These are phyloP conservation scores for Aspergillus affinis DNA, from an alignment of 495 filamentous ascomycete genomes.

Conservation along the genomic window DNA sequence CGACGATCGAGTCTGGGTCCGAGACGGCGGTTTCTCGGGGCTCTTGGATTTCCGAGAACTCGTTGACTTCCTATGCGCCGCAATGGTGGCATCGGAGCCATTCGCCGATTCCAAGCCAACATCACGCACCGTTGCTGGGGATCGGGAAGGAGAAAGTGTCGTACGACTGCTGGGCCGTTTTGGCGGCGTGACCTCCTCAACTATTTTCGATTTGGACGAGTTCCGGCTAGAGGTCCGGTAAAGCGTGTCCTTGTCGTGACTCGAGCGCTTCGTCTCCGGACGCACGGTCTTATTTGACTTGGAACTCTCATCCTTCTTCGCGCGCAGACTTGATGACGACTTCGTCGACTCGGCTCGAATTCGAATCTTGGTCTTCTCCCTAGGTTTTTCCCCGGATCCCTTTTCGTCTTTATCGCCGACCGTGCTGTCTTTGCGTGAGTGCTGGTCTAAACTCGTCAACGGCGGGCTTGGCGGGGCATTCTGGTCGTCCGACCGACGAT, in stretches of 20 bases:
- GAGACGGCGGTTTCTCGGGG: slow-evolving; percentile 42
- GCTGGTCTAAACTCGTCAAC: slow-evolving; percentile 54
- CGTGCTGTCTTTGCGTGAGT: slow-evolving; percentile 47
- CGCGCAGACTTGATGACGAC: slow-evolving; percentile 44
- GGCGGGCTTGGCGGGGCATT: slow-evolving; percentile 63
- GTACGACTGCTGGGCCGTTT: slow-evolving; percentile 38
- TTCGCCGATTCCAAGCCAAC: slow-evolving; percentile 43
- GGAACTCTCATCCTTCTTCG: slow-evolving; percentile 37
- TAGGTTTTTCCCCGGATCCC: slow-evolving; percentile 35
- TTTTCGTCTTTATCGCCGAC: slow-evolving; percentile 42
- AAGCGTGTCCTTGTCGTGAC: slow-evolving; percentile 31
- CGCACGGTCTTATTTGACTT: slow-evolving; percentile 42
- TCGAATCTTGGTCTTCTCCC: slow-evolving; percentile 38
- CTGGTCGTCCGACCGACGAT: slow-evolving; percentile 30
- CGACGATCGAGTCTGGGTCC: slow-evolving; percentile 39
- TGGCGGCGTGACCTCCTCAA: slow-evolving; percentile 31
- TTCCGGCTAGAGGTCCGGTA: slow-evolving; percentile 37
- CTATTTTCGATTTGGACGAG: slow-evolving; percentile 33
- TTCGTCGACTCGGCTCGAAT: slow-evolving; percentile 43
- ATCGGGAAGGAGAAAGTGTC: slow-evolving; percentile 34
- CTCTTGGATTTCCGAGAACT: slow-evolving; percentile 38
- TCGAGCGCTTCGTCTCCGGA: slow-evolving; percentile 38
- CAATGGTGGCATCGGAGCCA: slow-evolving; percentile 66
- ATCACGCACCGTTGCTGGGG: slow-evolving; percentile 40
- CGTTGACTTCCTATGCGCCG: slow-evolving; percentile 55